Evolutionary conservation across 495 filamentous ascomycete species (phyloP), one percentile per base, ranked within the genome.

Genomic region (Evansstolkia leycettana): DNA sequence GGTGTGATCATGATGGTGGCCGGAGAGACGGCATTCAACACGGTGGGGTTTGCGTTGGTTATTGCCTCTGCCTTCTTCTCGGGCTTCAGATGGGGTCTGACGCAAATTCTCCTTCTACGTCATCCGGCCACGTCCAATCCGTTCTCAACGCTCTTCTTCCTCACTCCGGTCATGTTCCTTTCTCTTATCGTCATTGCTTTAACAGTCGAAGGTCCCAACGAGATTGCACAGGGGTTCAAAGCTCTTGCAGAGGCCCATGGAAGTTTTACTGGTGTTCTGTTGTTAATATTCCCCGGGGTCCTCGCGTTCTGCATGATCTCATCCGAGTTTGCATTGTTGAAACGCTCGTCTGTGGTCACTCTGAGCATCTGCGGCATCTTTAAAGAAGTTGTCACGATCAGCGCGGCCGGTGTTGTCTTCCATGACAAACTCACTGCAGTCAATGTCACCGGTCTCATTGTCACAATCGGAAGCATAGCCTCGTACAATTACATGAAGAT

Each of bases 1-100:
- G 92, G 92, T 36, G 92, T 99, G 16, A 71, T 96, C 43, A 94
- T 96, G 88, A 99, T 99, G 92, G 92, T 99, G 2, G 83, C 87
- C 2, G 88, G 88, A 16, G 90, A 99, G 60, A 73, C 88, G n/a
- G 78, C 80, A 23, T 99, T 99, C 69, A 74, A 85, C 42, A 66
- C 78, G 0, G 71, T 87, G 24, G 92, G 92, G 7, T 96, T 99
- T 57, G 52, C 86, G 18, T 77, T 99, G 30, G 78, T 96, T 58
- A 95, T 96, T 52, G 74, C 79, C 11, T 83, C 92, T 12, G 83
- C 87, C 17, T 92, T 90, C 64, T 89, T 93, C 58, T 94, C 85
- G 17, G 92, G 92, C 33, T 93, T 99, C 65, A 83, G 92, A 44
- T 99, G 92, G 92, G 85, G 78, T 15, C 65, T 99, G 10, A 99